Base-by-base conservation (phyloP, 2,329 filamentous ascomycete genomes). In the Berkeleyomyces rouxiae region DNA sequence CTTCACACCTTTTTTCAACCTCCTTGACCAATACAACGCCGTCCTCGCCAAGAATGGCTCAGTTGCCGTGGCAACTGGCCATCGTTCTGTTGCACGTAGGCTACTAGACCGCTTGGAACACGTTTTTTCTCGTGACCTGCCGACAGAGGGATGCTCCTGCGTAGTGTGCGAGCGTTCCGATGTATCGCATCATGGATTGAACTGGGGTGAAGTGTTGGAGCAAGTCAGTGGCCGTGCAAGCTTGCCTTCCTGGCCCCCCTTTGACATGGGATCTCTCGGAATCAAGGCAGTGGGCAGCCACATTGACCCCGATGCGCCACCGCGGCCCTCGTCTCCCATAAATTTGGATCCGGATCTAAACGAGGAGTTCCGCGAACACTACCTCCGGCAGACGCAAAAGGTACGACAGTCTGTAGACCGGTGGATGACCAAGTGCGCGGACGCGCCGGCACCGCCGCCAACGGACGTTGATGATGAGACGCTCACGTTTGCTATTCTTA, bases 381-480 rank as follows among this genome's bases (percentile, higher is more conserved):
- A 95, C 71, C 82, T 95, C 59, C 85, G 88, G 46, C 91, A 96
- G 72, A 91, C 89, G 5, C 90, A 90, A 72, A 96, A 96, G 75
- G 95, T 92, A 16, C 88, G 91, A 69, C 83, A 85, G n/a, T 87
- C 87, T 0, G 92, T 97, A 1, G 90, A 96, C 72, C 87, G 82
- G 69, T 97, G 92, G 92, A 82, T 97, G 66, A 85, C 82, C 43
- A 86, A 83, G 65, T 92, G 92, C 68, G 85, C 85, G 40, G 86
- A 90, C 65, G 81, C 83, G 13, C 82, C 86, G 1, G 82, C 82
- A 1, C 86, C 85, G 60, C 85, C 89, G 1, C 90, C 90, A 0
- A 86, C 91, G 65, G 92, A 96, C 64, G 87, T 96, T 4, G 92
- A 96, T 69, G 91, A 96, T 66, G 92, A 96, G 74, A 97, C 92